Evolutionary conservation across 192 early-diverging fungal genomes (phyloP).

Genomic region (Radiomyces spectabilis): DNA sequence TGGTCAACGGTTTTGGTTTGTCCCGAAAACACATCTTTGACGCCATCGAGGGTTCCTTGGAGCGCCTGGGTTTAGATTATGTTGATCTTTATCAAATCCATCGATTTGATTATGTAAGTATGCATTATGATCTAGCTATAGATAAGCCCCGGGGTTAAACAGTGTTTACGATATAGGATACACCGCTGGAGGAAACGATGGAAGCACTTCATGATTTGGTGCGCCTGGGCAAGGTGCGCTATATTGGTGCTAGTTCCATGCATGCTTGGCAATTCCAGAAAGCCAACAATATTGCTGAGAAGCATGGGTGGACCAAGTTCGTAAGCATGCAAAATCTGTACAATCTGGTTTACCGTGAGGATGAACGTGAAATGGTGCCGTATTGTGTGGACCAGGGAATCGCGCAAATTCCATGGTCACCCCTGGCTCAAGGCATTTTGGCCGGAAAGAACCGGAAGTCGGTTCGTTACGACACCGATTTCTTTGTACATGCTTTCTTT

Average conservation of each 20-base stretch:
- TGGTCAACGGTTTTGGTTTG: constrained; percentile 62
- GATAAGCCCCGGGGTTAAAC: too few species aligned
- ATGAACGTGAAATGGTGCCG: constrained; percentile 50
- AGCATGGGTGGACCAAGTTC: constrained; percentile 29
- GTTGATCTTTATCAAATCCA: constrained; percentile 72
- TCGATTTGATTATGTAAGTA: constrained; percentile 40
- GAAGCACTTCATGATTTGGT: constrained; percentile 61
- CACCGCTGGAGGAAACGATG: constrained; percentile 65
- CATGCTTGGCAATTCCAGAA: constrained; percentile 30
- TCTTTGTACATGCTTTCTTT: neutral
- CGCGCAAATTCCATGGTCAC: constrained; percentile 40
- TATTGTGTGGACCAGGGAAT: constrained; percentile 35
- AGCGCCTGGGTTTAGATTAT: constrained; percentile 60
- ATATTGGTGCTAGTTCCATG: constrained; percentile 33
- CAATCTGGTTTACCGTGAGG: constrained; percentile 41
- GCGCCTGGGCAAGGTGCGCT: constrained; percentile 48
- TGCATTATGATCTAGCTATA: too few species aligned
- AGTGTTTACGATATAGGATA: constrained; percentile 19
- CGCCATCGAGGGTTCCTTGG: constrained; percentile 60
- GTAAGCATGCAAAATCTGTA: constrained; percentile 19
- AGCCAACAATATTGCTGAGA: constrained; percentile 28
- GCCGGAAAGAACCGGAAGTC: constrained; percentile 15
- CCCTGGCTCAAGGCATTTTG: constrained; percentile 38
- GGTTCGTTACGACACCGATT: constrained; percentile 3
- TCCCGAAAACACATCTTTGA: constrained; percentile 82